Evolutionary conservation across 257 asterid genomes (phyloP).

Genomic region (Nicotiana paniculata): DNA sequence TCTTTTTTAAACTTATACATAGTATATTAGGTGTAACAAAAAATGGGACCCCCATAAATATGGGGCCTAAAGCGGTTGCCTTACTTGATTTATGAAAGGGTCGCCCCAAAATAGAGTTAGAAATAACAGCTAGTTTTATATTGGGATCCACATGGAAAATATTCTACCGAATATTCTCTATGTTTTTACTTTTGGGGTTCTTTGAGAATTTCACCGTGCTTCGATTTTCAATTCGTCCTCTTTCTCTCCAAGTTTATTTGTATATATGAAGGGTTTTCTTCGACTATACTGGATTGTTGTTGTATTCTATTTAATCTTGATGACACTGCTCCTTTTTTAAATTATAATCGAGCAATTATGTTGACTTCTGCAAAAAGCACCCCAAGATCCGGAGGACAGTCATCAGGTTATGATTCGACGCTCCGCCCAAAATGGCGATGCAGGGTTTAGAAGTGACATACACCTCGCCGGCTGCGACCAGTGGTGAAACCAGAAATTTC

Average conservation of each 20-base stretch:
- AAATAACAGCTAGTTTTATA: too few species aligned
- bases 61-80: too few species aligned
- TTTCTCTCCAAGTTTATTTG: background rate
- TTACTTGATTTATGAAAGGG: too few species aligned
- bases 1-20: too few species aligned
- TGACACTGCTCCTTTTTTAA: background rate
- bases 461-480: too few species aligned
- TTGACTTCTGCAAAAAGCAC: conserved; percentile 1
- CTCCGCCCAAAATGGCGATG: conserved; percentile 1
- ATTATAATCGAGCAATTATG: background rate
- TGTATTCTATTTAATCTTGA: background rate
- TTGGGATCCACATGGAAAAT: too few species aligned
- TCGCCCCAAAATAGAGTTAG: too few species aligned
- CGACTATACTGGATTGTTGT: background rate
- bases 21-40: too few species aligned
- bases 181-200: too few species aligned
- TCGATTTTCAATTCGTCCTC: background rate
- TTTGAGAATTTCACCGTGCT: background rate
- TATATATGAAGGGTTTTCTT: background rate
- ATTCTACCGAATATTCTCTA: too few species aligned
- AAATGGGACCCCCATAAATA: too few species aligned
- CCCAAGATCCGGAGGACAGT: background rate
- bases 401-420: conserved; percentile 15
- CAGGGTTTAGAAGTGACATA: background rate
- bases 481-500: too few species aligned